Percentiles rank a stretch among this genome's conserved stretches.
These are phyloP conservation scores for Aspergillus nomiae DNA, from an alignment of 2,329 filamentous ascomycete genomes.

Conservation along the genomic window DNA sequence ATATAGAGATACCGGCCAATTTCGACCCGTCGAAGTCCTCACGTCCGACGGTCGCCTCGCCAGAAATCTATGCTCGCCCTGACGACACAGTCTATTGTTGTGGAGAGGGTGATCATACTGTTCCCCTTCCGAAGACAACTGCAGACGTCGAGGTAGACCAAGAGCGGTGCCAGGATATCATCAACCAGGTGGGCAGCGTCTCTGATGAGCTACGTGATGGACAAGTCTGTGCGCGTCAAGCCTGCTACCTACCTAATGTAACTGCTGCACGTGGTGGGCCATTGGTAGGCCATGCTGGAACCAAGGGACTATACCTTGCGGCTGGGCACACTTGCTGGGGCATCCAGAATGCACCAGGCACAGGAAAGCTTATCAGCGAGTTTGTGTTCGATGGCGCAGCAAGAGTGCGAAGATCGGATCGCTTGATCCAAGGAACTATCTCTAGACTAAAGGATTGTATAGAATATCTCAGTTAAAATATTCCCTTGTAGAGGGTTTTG, in stretches of 20 bases:
- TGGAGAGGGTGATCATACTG: conserved; percentile 77
- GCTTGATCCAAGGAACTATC: conserved; percentile 67
- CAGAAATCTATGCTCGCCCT: conserved; percentile 91
- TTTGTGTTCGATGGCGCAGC: conserved; percentile 73
- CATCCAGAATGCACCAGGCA: conserved; percentile 91
- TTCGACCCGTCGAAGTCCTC: conserved; percentile 55
- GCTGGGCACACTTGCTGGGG: conserved; percentile 97
- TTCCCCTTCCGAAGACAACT: conserved; percentile 74
- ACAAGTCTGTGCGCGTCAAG: conserved; percentile 74
- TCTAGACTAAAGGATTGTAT: conserved; percentile 24
- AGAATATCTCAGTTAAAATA: neutral
- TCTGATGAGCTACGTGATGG: conserved; percentile 65
- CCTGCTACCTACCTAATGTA: conserved; percentile 89
- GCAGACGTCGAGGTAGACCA: conserved; percentile 76
- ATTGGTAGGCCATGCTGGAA: conserved; percentile 73
- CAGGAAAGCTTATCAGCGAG: conserved; percentile 78
- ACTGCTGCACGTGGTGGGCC: conserved; percentile 62
- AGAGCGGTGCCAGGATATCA: conserved; percentile 78
- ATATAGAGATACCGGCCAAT: conserved; percentile 71
- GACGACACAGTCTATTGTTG: conserved; percentile 92
- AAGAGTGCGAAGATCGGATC: conserved; percentile 67
- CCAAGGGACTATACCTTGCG: conserved; percentile 76
- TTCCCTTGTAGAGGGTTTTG: neutral
- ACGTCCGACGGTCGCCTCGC: conserved; percentile 67
- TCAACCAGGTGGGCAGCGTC: conserved; percentile 68